Evolutionary conservation across 2,329 filamentous ascomycete species (phyloP).

Genomic region (Apiospora pterosperma): DNA sequence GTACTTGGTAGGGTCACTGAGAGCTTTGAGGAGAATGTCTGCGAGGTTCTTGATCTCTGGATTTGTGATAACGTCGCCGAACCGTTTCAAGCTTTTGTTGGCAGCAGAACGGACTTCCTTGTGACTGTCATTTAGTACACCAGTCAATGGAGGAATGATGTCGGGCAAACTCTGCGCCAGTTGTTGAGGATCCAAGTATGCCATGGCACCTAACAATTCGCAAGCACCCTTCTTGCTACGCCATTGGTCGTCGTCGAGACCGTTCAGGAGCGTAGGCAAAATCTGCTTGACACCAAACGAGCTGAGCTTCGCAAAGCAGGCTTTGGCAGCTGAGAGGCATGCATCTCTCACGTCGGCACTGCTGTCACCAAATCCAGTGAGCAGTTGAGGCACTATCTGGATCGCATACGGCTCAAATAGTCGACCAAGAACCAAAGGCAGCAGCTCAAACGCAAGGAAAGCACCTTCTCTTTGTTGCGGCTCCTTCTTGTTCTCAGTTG

Average conservation of each 20-base stretch:
- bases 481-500: constrained; percentile 95
- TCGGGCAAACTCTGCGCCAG: constrained; percentile 88
- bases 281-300: constrained; percentile 96
- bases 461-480: constrained; percentile 83
- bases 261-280: constrained; percentile 83
- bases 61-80: constrained; percentile 97
- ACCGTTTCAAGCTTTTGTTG: constrained; percentile 94
- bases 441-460: constrained; percentile 83
- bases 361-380: constrained; percentile 84
- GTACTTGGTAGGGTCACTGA: constrained; percentile 96
- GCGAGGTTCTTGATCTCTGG: constrained; percentile 94
- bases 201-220: constrained; percentile 95
- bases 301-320: constrained; percentile 88
- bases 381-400: constrained; percentile 86
- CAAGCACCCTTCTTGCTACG: constrained; percentile 98
- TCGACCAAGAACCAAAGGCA: constrained; percentile 81
- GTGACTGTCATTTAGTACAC: constrained; percentile 94
- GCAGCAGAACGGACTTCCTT: constrained; percentile 92
- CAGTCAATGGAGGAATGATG: constrained; percentile 93
- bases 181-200: constrained; percentile 94
- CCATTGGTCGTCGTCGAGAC: constrained; percentile 94
- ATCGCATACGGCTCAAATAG: constrained; percentile 97
- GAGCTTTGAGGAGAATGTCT: constrained; percentile 85
- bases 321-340: constrained; percentile 88
- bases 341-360: constrained; percentile 89